Evolutionary conservation across 2,329 filamentous ascomycete genomes (phyloP), one percentile per base, ranked within the genome.

Genomic region (Colletotrichum tropicicola): DNA sequence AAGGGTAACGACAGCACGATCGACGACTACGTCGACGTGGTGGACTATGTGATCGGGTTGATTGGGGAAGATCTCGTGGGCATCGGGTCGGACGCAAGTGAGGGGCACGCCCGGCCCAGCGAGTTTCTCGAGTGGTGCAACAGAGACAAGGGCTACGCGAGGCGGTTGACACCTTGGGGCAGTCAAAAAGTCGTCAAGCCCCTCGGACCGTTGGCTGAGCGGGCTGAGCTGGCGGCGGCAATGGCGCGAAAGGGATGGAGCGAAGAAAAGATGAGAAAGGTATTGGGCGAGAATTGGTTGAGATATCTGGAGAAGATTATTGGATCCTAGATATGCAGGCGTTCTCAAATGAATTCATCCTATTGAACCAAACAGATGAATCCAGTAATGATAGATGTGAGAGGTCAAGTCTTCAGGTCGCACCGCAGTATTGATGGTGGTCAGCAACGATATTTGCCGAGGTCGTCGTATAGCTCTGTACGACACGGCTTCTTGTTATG

Each of bases 61-160:
- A 69, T 78, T 13, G 76, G 76, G 2, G 76, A 78, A 62, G 74
- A 78, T 41, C 68, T 78, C 1, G 76, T 78, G 0, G 76, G 75
- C 4, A 71, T 79, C 30, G 78, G 77, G 3, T 79, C 76, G 2
- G 77, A 79, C 59, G 73, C 76, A 6, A 78, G 76, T 47, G 77
- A 80, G 59, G 77, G 77, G 32, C 75, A 80, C 65, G 75, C 72
- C 5, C 68, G 76, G 21, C 78, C 77, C 2, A 77, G 76, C 48
- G 76, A 78, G 3, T 80, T 79, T 62, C 74, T 79, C 68, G 77
- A 72, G 1, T 78, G 77, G 78, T 79, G 77, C 68, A 79, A 79
- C 66, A 77, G 73, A 39, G 78, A 79, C 58, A 79, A 79, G 68
- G 78, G 78, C 2, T 79, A 80, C 52, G 74, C 77, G 1, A 62